phyloP scores from a whole-genome alignment of 2,329 filamentous ascomycete species.

The Ceratocystis albifundus region DNA sequence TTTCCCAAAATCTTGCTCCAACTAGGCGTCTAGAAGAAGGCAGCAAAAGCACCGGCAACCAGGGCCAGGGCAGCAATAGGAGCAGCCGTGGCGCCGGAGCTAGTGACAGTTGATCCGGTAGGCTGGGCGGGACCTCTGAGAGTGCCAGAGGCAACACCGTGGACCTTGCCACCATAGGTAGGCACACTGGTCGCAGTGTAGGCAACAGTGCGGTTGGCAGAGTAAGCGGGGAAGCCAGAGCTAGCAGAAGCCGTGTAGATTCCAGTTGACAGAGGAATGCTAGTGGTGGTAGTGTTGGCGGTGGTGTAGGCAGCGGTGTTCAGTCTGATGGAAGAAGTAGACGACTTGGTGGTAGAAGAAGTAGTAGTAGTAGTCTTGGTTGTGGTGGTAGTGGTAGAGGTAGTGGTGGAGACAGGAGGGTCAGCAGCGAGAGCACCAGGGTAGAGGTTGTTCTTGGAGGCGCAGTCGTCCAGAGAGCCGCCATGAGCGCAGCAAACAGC shows the following conservation, averaged over 20 bases:
- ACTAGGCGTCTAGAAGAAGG: constrained; percentile 21
- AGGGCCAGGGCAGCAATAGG: constrained; percentile 21
- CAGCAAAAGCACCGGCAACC: constrained; percentile 23
- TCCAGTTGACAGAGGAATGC: constrained; percentile 15
- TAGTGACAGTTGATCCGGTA: constrained; percentile 11
- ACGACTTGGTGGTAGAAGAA: constrained; percentile 27
- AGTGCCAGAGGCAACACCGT: constrained; percentile 1
- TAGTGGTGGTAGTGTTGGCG: constrained; percentile 16
- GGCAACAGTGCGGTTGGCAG: constrained; percentile 18
- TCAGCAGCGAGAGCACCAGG: constrained; percentile 35
- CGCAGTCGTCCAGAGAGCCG: constrained; percentile 44
- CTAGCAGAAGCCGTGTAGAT: constrained; percentile 11
- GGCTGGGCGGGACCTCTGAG: constrained; percentile 13
- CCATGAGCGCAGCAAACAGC: constrained; percentile 48
- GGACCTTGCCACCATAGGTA: neutral
- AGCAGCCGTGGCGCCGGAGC: constrained; percentile 16
- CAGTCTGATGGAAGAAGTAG: constrained; percentile 16
- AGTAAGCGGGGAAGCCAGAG: constrained; percentile 9
- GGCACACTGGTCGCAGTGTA: constrained; percentile 15
- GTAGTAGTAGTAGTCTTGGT: constrained; percentile 25
- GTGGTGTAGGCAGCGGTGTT: constrained; percentile 18
- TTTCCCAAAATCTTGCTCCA: neutral
- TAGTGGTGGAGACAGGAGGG: constrained; percentile 28
- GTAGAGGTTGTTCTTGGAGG: constrained; percentile 40
- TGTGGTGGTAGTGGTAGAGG: constrained; percentile 28